Conservation (phyloP, 352 stramenopile genomes). For the Globisporangium cystogenes region DNA sequence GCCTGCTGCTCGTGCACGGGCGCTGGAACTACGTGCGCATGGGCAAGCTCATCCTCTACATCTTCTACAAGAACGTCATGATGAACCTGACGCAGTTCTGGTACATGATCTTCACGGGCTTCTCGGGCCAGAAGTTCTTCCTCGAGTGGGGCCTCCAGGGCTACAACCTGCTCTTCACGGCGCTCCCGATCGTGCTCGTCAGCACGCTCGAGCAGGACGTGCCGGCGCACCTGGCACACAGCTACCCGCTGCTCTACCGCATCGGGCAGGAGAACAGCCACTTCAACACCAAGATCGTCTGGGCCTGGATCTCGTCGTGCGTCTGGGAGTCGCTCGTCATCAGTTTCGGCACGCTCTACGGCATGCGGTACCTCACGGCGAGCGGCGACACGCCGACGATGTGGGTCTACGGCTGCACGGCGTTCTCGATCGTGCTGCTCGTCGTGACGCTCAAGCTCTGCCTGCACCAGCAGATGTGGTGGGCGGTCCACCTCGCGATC, state of each 20-base stretch:
- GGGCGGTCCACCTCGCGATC: constrained; percentile 60
- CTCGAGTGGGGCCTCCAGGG: constrained; percentile 83
- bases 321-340: constrained; percentile 83
- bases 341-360: constrained; percentile 77
- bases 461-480: constrained; percentile 84
- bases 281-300: constrained; percentile 85
- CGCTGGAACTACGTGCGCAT: constrained; percentile 94
- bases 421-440: constrained; percentile 93
- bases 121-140: constrained; percentile 85
- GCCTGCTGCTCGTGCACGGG: constrained; percentile 90
- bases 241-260: constrained; percentile 77
- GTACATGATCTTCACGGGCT: constrained; percentile 91
- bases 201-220: constrained; percentile 86
- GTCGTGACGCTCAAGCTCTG: constrained; percentile 95
- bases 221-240: constrained; percentile 51
- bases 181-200: constrained; percentile 78
- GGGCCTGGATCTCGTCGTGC: constrained; percentile 77
- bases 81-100: constrained; percentile 94
- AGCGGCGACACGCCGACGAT: constrained; percentile 89
- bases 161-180: constrained; percentile 88
- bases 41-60: constrained; percentile 91
- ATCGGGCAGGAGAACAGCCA: constrained; percentile 79
- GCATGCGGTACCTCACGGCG: constrained; percentile 70
- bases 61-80: constrained; percentile 97
- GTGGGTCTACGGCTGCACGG: constrained; percentile 91